Conservation (phyloP, 2,329 filamentous ascomycete genomes). For the Ophiocordyceps unilateralis region DNA sequence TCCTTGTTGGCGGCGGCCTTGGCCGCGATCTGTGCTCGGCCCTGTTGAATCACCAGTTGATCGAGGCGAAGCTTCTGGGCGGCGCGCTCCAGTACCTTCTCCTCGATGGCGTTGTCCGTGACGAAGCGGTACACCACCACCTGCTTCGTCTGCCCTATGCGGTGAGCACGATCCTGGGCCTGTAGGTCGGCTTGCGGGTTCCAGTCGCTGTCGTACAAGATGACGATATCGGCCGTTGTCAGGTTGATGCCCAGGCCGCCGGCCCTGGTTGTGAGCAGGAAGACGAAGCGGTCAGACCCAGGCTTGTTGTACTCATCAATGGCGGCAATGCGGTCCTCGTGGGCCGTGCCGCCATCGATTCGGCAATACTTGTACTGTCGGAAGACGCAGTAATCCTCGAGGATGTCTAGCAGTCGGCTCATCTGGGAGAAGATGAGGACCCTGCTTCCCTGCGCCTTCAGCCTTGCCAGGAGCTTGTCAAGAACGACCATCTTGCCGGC, state of each 20-base stretch:
- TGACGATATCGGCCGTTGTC: slow-evolving; percentile 85
- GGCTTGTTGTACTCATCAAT: slow-evolving; percentile 98
- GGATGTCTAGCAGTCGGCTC: slow-evolving; percentile 89
- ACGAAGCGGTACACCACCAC: slow-evolving; percentile 94
- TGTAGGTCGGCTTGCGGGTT: slow-evolving; percentile 96
- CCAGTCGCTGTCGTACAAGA: slow-evolving; percentile 97
- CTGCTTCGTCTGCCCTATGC: slow-evolving; percentile 97
- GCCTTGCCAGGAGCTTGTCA: slow-evolving; percentile 71
- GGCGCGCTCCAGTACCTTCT: slow-evolving; percentile 91
- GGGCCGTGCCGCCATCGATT: slow-evolving; percentile 90
- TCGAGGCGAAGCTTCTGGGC: slow-evolving; percentile 93
- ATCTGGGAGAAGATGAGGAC: slow-evolving; percentile 99
- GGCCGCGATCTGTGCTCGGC: slow-evolving; percentile 73
- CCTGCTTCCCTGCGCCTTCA: slow-evolving; percentile 74
- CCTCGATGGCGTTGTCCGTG: slow-evolving; percentile 94
- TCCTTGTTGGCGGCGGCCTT: slow-evolving; percentile 93
- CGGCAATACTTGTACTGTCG: slow-evolving; percentile 89
- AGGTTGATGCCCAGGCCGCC: slow-evolving; percentile 95
- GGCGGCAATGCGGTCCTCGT: slow-evolving; percentile 91
- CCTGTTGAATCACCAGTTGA: slow-evolving; percentile 95
- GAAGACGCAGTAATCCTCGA: slow-evolving; percentile 97
- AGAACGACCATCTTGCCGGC: slow-evolving; percentile 95
- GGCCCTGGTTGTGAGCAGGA: slow-evolving; percentile 85
- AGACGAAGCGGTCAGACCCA: slow-evolving; percentile 89
- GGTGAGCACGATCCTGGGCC: slow-evolving; percentile 96